phyloP scores from a whole-genome alignment of 139 green algal species.

The Chlorella sp. region DNA sequence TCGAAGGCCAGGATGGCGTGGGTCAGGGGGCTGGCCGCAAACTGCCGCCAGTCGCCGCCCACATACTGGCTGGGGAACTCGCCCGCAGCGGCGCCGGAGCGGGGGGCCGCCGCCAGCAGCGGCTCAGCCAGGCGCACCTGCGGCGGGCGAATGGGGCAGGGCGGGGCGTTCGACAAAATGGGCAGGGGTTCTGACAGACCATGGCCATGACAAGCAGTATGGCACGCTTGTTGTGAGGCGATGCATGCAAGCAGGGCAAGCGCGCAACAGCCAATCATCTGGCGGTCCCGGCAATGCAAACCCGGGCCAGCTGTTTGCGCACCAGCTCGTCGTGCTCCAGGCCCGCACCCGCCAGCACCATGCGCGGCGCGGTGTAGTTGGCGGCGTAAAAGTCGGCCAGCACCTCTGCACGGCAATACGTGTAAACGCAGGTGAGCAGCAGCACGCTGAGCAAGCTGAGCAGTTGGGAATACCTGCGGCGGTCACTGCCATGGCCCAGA shows the following conservation, averaged over 20 bases:
- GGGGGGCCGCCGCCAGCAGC: constrained; percentile 60
- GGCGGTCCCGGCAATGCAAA: no score
- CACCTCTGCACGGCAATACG: constrained; percentile 46
- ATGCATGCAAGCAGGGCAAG: no score
- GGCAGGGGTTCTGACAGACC: no score
- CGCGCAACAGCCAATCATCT: no score
- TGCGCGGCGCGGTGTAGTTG: constrained; percentile 76
- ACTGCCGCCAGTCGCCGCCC: constrained; percentile 52
- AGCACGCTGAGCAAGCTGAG: not conserved
- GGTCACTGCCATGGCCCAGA: not conserved
- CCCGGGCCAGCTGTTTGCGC: no score
- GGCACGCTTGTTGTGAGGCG: no score
- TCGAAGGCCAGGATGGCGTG: constrained; percentile 81
- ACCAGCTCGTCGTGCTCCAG: constrained; percentile 82
- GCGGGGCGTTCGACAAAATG: no score
- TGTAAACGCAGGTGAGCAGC: constrained; percentile 16
- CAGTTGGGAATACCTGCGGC: no score
- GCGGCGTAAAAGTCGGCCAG: constrained; percentile 68
- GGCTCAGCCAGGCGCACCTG: constrained; percentile 71
- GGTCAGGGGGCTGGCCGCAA: constrained; percentile 44
- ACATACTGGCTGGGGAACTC: constrained; percentile 31
- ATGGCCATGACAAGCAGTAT: no score
- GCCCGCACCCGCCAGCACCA: constrained; percentile 88
- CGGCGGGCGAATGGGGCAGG: not conserved
- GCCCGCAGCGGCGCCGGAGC: not conserved